Percentiles rank a stretch among this genome's conserved stretches.
Evolutionary conservation across 2,329 filamentous ascomycete species (phyloP).

Genomic region (Incumbomyces delicatus): DNA sequence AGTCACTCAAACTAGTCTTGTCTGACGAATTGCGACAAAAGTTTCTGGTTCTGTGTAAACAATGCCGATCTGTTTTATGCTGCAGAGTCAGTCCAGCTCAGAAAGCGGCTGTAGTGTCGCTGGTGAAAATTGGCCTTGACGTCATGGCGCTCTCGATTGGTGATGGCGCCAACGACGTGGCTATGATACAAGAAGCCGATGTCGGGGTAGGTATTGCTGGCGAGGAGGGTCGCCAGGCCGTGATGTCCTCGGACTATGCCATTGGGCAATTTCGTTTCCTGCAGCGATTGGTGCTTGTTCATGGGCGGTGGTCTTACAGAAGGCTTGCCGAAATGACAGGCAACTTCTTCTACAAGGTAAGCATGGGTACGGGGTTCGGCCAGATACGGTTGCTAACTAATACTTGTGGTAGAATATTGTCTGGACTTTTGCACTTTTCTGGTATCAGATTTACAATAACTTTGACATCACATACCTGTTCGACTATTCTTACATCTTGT

Average conservation of each 20-base stretch:
- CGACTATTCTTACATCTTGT: constrained; percentile 93
- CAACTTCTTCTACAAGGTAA: constrained; percentile 97
- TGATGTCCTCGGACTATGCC: constrained; percentile 93
- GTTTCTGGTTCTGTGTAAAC: constrained; percentile 90
- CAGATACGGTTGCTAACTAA: constrained; percentile 10
- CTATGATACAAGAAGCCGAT: constrained; percentile 95
- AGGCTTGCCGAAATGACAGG: constrained; percentile 85
- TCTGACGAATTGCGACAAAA: constrained; percentile 76
- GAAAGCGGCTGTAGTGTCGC: constrained; percentile 89
- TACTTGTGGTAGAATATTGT: constrained; percentile 65
- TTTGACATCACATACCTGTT: constrained; percentile 96
- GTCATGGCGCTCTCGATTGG: constrained; percentile 93
- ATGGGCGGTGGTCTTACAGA: constrained; percentile 93
- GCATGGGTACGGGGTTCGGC: no score
- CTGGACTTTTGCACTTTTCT: constrained; percentile 94
- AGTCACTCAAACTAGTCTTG: constrained; percentile 80
- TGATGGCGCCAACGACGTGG: constrained; percentile 90
- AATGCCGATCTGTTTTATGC: constrained; percentile 92
- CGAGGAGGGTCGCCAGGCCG: constrained; percentile 82
- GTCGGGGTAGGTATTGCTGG: constrained; percentile 94
- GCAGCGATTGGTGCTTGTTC: constrained; percentile 73
- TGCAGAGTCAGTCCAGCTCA: constrained; percentile 95
- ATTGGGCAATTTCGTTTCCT: constrained; percentile 91
- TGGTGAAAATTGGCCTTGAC: constrained; percentile 91
- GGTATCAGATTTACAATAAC: constrained; percentile 92